phyloP scores from a whole-genome alignment of 2,329 filamentous ascomycete genomes.

The Thelonectria discophora region DNA sequence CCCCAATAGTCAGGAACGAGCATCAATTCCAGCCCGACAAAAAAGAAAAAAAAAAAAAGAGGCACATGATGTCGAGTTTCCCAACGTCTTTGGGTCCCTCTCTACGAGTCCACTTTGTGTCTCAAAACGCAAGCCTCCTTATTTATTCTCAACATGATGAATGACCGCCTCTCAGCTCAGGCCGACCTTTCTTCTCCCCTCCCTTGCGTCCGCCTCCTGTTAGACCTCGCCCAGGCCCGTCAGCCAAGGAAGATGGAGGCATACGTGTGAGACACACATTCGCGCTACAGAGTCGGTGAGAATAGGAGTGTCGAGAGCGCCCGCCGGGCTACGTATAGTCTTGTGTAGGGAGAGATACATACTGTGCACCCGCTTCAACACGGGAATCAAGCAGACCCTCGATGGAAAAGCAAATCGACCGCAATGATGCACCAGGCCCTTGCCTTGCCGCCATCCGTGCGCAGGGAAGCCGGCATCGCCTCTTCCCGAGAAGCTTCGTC shows the following conservation, averaged over 20 bases:
- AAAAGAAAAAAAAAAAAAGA: no score
- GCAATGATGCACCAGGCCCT: not conserved
- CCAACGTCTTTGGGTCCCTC: no score
- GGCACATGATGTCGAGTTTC: no score
- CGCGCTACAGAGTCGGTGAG: slow-evolving; percentile 17
- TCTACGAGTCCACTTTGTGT: not conserved
- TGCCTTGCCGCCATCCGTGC: not conserved
- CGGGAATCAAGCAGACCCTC: no score
- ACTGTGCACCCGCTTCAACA: no score
- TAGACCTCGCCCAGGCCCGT: slow-evolving; percentile 11
- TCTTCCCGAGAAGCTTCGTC: not conserved
- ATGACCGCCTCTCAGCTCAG: not conserved
- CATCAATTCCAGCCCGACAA: no score
- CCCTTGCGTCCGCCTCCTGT: slow-evolving; percentile 30
- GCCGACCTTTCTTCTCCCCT: slow-evolving; percentile 1
- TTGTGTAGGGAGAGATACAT: not conserved
- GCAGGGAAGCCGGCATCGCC: not conserved
- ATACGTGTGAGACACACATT: slow-evolving; percentile 34
- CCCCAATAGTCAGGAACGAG: no score
- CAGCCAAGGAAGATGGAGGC: not conserved
- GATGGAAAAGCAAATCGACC: no score
- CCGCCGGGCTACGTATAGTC: not conserved
- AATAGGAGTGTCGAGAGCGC: not conserved
- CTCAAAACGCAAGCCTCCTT: not conserved
- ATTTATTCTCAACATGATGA: no score